These are phyloP conservation scores for Fusarium sp. DNA, from an alignment of 2,329 filamentous ascomycete species.

Conservation along the genomic window DNA sequence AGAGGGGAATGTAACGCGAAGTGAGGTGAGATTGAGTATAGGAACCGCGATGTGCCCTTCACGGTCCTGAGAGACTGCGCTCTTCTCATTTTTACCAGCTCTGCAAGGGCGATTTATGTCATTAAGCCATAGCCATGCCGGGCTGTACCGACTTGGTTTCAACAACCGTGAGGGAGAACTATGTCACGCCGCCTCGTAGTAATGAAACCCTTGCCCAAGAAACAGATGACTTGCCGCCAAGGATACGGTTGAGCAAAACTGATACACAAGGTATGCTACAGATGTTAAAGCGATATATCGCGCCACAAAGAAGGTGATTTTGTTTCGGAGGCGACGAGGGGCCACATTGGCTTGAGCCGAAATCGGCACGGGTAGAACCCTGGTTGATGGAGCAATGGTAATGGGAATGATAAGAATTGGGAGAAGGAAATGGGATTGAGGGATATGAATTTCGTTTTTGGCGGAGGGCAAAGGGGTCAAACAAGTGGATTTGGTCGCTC, in stretches of 20 bases:
- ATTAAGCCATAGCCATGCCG: constrained; percentile 45
- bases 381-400: constrained; percentile 36
- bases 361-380: constrained; percentile 21
- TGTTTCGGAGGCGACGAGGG: constrained; percentile 31
- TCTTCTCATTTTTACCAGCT: constrained; percentile 41
- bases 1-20: constrained; percentile 43
- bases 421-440: constrained; percentile 44
- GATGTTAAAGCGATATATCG: constrained; percentile 33
- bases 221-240: constrained; percentile 34
- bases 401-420: constrained; percentile 44
- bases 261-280: constrained; percentile 43
- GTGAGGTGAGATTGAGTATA: constrained; percentile 48
- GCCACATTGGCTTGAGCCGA: constrained; percentile 21
- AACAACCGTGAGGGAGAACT: constrained; percentile 43
- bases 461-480: constrained; percentile 17
- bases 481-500: constrained; percentile 47
- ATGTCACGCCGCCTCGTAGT: constrained; percentile 32
- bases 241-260: constrained; percentile 29
- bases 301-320: constrained; percentile 42
- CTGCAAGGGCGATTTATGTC: constrained; percentile 38
- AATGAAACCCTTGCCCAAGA: constrained; percentile 32
- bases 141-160: constrained; percentile 36
- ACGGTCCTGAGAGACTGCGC: constrained; percentile 38
- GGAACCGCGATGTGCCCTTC: constrained; percentile 49
- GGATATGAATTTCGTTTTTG: constrained; percentile 43